These are phyloP conservation scores for Globisporangium orthogonon DNA, from an alignment of 352 stramenopile genomes.

Conservation along the genomic window DNA sequence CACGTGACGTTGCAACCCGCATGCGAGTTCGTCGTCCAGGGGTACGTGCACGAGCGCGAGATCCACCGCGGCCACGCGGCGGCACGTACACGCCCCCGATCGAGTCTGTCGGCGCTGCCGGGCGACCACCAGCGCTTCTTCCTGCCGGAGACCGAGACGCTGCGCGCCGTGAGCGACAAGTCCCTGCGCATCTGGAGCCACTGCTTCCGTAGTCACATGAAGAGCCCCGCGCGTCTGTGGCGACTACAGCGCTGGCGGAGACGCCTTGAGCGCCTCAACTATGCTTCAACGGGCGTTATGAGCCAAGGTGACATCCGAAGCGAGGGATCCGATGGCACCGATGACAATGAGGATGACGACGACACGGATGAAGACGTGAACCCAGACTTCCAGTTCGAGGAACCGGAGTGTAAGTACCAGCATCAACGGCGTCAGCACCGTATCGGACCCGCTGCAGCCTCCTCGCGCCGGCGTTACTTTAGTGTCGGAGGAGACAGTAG, in stretches of 20 bases:
- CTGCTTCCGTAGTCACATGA: slow-evolving; percentile 62
- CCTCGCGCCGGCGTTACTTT: not conserved
- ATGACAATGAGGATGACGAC: not conserved
- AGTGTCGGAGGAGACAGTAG: not conserved
- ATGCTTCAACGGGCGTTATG: too few relatives aligned
- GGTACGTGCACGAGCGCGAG: slow-evolving; percentile 33
- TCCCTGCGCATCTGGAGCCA: slow-evolving; percentile 43
- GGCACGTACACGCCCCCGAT: slow-evolving; percentile 23
- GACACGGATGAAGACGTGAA: slow-evolving; percentile 7
- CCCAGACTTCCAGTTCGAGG: slow-evolving; percentile 10
- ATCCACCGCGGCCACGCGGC: slow-evolving; percentile 32
- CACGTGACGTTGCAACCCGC: slow-evolving; percentile 25
- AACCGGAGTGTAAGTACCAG: slow-evolving; percentile 1
- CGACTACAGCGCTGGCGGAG: not conserved
- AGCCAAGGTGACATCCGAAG: too few relatives aligned
- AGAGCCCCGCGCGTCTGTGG: slow-evolving; percentile 22
- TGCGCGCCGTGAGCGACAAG: slow-evolving; percentile 43
- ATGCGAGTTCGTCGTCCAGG: slow-evolving; percentile 22
- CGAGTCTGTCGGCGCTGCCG: slow-evolving; percentile 17
- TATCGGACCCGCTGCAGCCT: too few relatives aligned
- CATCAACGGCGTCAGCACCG: not conserved
- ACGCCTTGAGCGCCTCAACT: not conserved
- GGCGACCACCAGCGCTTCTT: slow-evolving; percentile 42
- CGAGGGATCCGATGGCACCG: not conserved
- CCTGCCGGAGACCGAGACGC: slow-evolving; percentile 24